Evolutionary conservation across 257 asterid genomes (phyloP), one percentile per base, ranked within the genome.

Genomic region (Buddleja alternifolia): DNA sequence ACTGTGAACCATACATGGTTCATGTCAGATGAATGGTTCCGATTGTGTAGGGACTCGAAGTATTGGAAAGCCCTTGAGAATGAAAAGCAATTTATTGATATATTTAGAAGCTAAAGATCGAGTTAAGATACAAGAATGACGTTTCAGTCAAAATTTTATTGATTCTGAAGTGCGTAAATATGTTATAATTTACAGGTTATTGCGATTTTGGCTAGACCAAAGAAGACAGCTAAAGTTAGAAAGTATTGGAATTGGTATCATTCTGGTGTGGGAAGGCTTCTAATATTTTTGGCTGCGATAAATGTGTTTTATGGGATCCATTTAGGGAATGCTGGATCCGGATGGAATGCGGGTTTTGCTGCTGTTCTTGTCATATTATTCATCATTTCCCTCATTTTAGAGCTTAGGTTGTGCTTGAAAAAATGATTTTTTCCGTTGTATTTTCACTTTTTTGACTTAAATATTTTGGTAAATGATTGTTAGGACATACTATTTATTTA

Each of bases 181-280:
- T 7, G 6, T 15, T 6, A 6, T 8, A 36, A 41, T 50, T 34
- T 15, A 36, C 71, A 94, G 99, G 89, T 86, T 2, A 47, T 84
- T 42, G 99, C 99, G 1, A 10, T 89, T 61, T 72, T 94, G 78
- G 85, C 71, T 25, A 74, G 99, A 72, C 97, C 99, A 15, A 78
- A 73, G 42, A 91, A 89, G 77, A 73, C 72, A 10, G 82, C 97
- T 0, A 89, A 94, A 64, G 72, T 75, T 7, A 73, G 99, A 42
- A 85, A 84, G 25, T 91, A 89, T 15, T 94, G 99, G 99, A 94
- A 89, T 70, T 91, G 96, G 97, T 94, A 91, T 23, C 99, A 94
- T 79, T 62, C 47, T 9, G 74, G 68, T 0, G 77, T 84, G 37
- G 99, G 99, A 44, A 81, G 97, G 62, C 8, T 50, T 17, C 48